phyloP scores from a whole-genome alignment of 1,284 basidiomycete genomes.

The Boletus sp. region DNA sequence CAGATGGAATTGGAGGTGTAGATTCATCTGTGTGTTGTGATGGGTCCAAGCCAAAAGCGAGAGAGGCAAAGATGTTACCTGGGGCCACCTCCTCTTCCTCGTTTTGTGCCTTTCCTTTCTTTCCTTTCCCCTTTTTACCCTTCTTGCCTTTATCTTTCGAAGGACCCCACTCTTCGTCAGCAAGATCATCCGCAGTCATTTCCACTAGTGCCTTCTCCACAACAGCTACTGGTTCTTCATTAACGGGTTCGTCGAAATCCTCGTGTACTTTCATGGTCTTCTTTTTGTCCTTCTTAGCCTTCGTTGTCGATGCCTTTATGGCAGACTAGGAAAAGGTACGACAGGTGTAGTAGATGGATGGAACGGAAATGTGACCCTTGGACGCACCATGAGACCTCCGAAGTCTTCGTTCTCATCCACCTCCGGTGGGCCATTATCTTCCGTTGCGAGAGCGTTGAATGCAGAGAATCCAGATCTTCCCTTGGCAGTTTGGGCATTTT shows the following conservation, averaged over 20 bases:
- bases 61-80: conserved; percentile 21
- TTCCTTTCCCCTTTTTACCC: conserved; percentile 45
- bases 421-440: conserved; percentile 42
- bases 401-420: conserved; percentile 72
- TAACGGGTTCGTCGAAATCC: conserved; percentile 27
- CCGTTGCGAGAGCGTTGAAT: conserved; percentile 49
- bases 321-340: conserved; percentile 39
- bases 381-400: conserved; percentile 80
- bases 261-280: conserved; percentile 46
- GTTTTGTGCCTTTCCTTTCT: conserved; percentile 42
- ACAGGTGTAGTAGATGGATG: conserved; percentile 9
- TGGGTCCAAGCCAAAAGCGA: neutral
- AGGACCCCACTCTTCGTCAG: conserved; percentile 66
- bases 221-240: conserved; percentile 34
- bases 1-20: conserved; percentile 26
- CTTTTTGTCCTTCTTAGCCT: conserved; percentile 67
- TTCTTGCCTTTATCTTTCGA: conserved; percentile 47
- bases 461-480: conserved; percentile 43
- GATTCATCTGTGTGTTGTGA: conserved; percentile 27
- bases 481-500: conserved; percentile 27
- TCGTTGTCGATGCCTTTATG: conserved; percentile 52
- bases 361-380: neutral
- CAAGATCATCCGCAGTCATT: conserved; percentile 60
- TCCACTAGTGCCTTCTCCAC: conserved; percentile 43
- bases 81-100: conserved; percentile 39